Evolutionary conservation across 1,284 basidiomycete species (phyloP).

Genomic region (Moniliophthora roreri): DNA sequence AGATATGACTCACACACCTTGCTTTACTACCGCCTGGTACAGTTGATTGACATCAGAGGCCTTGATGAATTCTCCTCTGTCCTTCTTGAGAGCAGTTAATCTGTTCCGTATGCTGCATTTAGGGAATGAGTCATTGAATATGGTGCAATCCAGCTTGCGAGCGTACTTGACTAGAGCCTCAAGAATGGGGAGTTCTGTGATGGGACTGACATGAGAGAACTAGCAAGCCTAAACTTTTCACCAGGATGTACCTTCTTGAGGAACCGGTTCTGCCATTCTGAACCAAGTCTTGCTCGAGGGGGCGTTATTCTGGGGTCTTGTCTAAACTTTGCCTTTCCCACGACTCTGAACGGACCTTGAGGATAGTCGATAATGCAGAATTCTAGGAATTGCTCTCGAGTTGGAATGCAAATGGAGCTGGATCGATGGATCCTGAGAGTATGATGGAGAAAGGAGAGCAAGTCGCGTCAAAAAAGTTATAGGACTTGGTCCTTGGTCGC

Average conservation of each 20-base stretch:
- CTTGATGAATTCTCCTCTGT: conserved; percentile 87
- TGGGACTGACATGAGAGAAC: too few relatives aligned
- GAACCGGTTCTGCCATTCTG: conserved; percentile 62
- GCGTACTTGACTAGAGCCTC: conserved; percentile 91
- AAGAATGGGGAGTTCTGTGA: conserved; percentile 86
- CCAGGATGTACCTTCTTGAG: conserved; percentile 78
- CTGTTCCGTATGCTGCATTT: conserved; percentile 83
- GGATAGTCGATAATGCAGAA: too few relatives aligned
- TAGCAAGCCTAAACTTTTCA: too few relatives aligned
- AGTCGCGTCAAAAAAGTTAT: background rate
- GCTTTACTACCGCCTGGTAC: conserved; percentile 93
- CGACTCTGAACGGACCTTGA: too few relatives aligned
- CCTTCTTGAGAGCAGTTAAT: conserved; percentile 86
- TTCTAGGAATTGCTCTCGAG: too few relatives aligned
- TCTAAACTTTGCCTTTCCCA: too few relatives aligned
- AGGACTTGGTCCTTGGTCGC: background rate
- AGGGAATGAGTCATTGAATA: conserved; percentile 19
- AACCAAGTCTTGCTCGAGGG: background rate
- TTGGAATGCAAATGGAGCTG: too few relatives aligned
- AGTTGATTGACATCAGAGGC: conserved; percentile 91
- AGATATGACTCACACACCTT: conserved; percentile 55
- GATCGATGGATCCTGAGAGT: background rate
- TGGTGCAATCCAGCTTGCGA: conserved; percentile 13
- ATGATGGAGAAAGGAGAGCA: background rate
- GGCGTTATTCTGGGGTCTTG: background rate